Evolutionary conservation across 768 basidiomycete genomes (phyloP).

Genomic region (Tulasnella sp.): DNA sequence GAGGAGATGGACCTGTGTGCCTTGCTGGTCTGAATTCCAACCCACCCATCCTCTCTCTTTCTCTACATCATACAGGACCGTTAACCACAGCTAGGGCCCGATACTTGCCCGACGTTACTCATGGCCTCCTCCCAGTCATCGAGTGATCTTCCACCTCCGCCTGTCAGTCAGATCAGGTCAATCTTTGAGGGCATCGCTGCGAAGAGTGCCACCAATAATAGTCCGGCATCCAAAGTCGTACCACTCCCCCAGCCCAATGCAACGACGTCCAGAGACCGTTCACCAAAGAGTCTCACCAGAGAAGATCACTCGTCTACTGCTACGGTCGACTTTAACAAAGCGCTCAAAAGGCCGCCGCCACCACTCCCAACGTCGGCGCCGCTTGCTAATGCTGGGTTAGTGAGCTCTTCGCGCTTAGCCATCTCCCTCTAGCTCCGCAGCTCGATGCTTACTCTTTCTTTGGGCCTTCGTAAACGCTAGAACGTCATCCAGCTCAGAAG

Average conservation of each 20-base stretch:
- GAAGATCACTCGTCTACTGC: neutral
- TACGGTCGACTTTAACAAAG: neutral
- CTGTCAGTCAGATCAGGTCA: slow-evolving; percentile 5
- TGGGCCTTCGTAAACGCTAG: neutral
- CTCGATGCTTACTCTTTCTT: neutral
- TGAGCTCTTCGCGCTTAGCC: neutral
- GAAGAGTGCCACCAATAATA: neutral
- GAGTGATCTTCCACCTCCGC: neutral
- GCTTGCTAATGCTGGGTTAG: neutral
- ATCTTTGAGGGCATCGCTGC: slow-evolving; percentile 8
- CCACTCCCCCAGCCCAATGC: neutral
- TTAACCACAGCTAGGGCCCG: neutral
- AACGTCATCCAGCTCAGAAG: neutral
- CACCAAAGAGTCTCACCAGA: neutral
- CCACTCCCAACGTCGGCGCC: neutral
- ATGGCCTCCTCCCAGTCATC: neutral
- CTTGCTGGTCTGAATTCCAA: neutral
- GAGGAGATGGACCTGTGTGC: neutral
- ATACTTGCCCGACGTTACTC: neutral
- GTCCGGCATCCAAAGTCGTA: slow-evolving; percentile 1
- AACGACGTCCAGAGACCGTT: neutral
- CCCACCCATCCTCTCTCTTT: neutral
- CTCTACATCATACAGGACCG: neutral
- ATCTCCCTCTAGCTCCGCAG: neutral
- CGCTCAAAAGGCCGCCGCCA: slow-evolving; percentile 1